Evolutionary conservation across 768 basidiomycete genomes (phyloP), one percentile per base, ranked within the genome.

Genomic region (Hypsizygus marmoreus): DNA sequence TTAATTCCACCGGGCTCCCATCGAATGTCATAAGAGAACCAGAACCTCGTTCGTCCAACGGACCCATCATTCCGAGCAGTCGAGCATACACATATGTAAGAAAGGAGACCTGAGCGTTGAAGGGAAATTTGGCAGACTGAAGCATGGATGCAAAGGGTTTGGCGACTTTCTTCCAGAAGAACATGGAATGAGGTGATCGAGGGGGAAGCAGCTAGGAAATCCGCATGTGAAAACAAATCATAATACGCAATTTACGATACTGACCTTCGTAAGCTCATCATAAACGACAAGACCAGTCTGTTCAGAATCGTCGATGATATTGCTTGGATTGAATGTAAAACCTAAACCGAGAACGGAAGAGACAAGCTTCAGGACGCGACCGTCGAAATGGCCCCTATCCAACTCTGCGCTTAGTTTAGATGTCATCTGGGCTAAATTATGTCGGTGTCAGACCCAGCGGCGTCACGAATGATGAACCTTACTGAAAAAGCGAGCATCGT

Each of bases 1-100:
- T 67, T 17, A 67, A 42, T 50, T 67, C 65, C 10, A 63, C 61
- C 4, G 65, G 65, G 45, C 64, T 60, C 13, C 64, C 64, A 34
- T 67, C 65, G 40, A 58, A 56, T 33, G 65, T 67, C 64, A 67
- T 65, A 43, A 63, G 36, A 5, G 62, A 59, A 10, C 54, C 56
- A 33, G 58, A 44, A 26, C 58, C 59, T 4, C 42, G 14, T 13
- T 38, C 36, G 19, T 61, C 57, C 4, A 49, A 35, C 6, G 65
- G 63, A 16, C 64, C 62, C 62, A 67, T 62, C 51, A 67, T 58
- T 24, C 57, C 59, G 20, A 64, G 45, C 11, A 67, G 54, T 28
- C 64, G 52, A 14, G 61, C 58, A 36, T 65, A 64, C 41, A 67
- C 51, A 36, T 65, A 67, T 24, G 55, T 59, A 8, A 67, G 60